These are phyloP conservation scores for Apiospora pterosperma DNA, from an alignment of 2,329 filamentous ascomycete genomes.

Conservation along the genomic window DNA sequence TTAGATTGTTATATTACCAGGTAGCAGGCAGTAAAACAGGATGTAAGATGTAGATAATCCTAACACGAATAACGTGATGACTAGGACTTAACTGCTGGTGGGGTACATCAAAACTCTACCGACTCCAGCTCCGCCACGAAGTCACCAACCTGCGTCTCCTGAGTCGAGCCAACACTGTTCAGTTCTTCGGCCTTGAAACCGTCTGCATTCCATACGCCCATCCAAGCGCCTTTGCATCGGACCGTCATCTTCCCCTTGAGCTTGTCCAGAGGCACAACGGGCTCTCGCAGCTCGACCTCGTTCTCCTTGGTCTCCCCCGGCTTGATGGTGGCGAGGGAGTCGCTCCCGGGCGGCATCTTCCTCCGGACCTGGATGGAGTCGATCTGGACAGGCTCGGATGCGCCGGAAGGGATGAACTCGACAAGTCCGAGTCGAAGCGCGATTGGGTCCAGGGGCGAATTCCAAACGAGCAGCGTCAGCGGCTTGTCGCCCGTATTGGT, in stretches of 20 bases:
- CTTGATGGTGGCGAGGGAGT: slow-evolving; percentile 35
- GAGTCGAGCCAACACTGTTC: background rate
- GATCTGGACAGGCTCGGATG: slow-evolving; percentile 31
- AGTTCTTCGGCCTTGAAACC: background rate
- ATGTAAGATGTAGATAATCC: too few species aligned
- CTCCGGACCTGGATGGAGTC: slow-evolving; percentile 35
- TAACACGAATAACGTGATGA: too few species aligned
- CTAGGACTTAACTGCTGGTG: too few species aligned
- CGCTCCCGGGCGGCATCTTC: slow-evolving; percentile 36
- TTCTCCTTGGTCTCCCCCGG: slow-evolving; percentile 32
- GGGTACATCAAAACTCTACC: background rate
- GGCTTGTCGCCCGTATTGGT: slow-evolving; percentile 35
- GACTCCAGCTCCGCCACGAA: background rate
- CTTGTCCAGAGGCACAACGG: slow-evolving; percentile 30
- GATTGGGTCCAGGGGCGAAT: slow-evolving; percentile 42
- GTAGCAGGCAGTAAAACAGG: too few species aligned
- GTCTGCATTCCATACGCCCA: slow-evolving; percentile 26
- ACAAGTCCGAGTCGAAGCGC: slow-evolving; percentile 40
- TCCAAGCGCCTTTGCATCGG: slow-evolving; percentile 35
- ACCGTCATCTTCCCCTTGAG: slow-evolving; percentile 30
- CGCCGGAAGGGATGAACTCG: slow-evolving; percentile 32
- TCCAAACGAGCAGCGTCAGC: slow-evolving; percentile 40
- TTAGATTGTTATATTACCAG: too few species aligned
- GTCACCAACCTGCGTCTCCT: background rate
- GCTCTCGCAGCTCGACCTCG: slow-evolving; percentile 34